phyloP scores from a whole-genome alignment of 805 yeast species.

The Candida yuanshanica region DNA sequence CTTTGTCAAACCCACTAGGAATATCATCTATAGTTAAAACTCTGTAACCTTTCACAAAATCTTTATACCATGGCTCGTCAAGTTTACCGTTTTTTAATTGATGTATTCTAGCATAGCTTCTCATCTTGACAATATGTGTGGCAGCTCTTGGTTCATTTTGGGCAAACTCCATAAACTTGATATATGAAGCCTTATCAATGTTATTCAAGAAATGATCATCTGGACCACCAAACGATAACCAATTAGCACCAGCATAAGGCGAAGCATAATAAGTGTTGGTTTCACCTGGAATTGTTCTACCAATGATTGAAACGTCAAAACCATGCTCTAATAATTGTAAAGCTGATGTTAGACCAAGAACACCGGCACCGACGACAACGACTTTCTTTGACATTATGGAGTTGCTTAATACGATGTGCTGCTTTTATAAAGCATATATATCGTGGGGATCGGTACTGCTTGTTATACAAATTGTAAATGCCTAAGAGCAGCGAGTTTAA shows the following conservation, averaged over 20 bases:
- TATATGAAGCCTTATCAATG: constrained; percentile 45
- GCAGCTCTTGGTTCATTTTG: constrained; percentile 45
- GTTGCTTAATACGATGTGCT: no score
- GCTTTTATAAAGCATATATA: no score
- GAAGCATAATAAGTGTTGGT: constrained; percentile 48
- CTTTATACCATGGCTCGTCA: constrained; percentile 44
- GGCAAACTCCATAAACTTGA: constrained; percentile 40
- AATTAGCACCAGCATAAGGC: constrained; percentile 70
- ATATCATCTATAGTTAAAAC: constrained; percentile 29
- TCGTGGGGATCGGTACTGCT: no score
- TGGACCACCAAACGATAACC: constrained; percentile 51
- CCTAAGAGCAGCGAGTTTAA: no score
- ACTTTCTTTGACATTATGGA: background rate
- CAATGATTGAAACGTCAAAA: constrained; percentile 38
- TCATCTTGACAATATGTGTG: constrained; percentile 25
- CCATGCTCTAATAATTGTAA: constrained; percentile 34
- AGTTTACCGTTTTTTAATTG: constrained; percentile 13
- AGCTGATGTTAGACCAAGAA: constrained; percentile 52
- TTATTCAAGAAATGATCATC: constrained; percentile 34
- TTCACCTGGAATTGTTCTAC: constrained; percentile 52
- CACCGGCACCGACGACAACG: constrained; percentile 36
- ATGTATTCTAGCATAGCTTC: constrained; percentile 11
- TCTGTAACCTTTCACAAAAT: constrained; percentile 35
- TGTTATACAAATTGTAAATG: no score
- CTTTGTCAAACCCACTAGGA: constrained; percentile 9